Base-by-base conservation (phyloP, 495 filamentous ascomycete species). In the Aspergillus bridgeri region DNA sequence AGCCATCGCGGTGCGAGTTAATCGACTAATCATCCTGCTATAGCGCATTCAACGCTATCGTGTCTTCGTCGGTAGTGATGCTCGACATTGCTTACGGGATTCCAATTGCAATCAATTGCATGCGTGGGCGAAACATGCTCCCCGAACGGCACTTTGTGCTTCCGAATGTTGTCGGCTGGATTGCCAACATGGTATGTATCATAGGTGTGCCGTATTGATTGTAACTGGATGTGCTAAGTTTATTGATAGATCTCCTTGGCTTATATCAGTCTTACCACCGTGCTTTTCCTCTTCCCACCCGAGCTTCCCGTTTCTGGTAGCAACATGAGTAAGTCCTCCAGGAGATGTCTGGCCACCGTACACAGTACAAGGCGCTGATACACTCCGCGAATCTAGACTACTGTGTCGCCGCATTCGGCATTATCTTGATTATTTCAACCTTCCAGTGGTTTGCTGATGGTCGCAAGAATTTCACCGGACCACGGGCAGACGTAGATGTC, bases 281-380 rank as follows among this genome's bases (percentile, higher is more conserved):
- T 91, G 7, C 75, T 92, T 0, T 92, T 91, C 67, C 78, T 91
- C 17, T 89, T 92, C 70, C 89, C 89, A 4, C 88, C 89, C 0
- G 76, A 73, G 3, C 59, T 89, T 3, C 87, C 86, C 2, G 84
- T 84, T 0, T 86, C 83, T 0, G 83, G 79, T 7, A 83, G 76
- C 57, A 90, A 83, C 70, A 90, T 92, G 88, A 91, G 81, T 83
- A 76, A 64, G 79, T 61, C 58, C 42, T 8, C 38, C 23, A 29
- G 9, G 20, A n/a, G 18, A 23, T 48, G 7, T 6, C 3, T 9
- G 42, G 50, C 20, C 48, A n/a, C n/a, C n/a, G n/a, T n/a, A n/a
- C n/a, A n/a, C n/a, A n/a, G n/a, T n/a, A n/a, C 24, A 47, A 19
- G 11, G 21, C n/a, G 50, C 62, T 70, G 18, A 69, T 45, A 2